Conservation (phyloP, 768 basidiomycete species). For the Gloeophyllum trabeum region DNA sequence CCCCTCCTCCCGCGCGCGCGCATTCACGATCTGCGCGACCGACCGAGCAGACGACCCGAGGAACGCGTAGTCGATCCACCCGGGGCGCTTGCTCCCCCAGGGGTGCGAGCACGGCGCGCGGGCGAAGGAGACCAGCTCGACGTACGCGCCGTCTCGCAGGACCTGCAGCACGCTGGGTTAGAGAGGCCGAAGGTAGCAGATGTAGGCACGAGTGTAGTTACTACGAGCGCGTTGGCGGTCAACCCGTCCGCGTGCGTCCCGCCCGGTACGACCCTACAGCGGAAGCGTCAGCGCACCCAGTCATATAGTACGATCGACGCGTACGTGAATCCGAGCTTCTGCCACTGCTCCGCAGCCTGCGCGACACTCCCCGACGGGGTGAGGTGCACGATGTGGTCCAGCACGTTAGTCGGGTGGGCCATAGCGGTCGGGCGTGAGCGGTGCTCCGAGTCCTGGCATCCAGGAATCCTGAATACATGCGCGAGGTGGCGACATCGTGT, state of each 20-base stretch:
- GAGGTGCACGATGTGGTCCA: slow-evolving; percentile 69
- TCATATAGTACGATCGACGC: slow-evolving; percentile 6
- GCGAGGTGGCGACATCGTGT: too few relatives aligned
- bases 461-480: too few relatives aligned
- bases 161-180: slow-evolving; percentile 21
- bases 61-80: slow-evolving; percentile 63
- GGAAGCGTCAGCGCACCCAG: neutral
- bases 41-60: slow-evolving; percentile 34
- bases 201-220: slow-evolving; percentile 15
- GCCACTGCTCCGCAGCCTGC: slow-evolving; percentile 38
- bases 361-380: slow-evolving; percentile 49
- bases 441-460: too few relatives aligned
- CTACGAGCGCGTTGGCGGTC: slow-evolving; percentile 56
- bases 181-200: slow-evolving; percentile 1
- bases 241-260: slow-evolving; percentile 55
- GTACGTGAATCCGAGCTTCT: slow-evolving; percentile 57
- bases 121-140: slow-evolving; percentile 62
- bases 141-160: slow-evolving; percentile 45
- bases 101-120: slow-evolving; percentile 34
- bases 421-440: slow-evolving; percentile 11
- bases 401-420: slow-evolving; percentile 23
- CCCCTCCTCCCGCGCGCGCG: slow-evolving; percentile 28
- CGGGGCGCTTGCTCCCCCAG: slow-evolving; percentile 44
- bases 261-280: slow-evolving; percentile 49
- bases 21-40: slow-evolving; percentile 45